These are phyloP conservation scores for Alloteropsis semialata DNA, from an alignment of 176 grass and related monocot genomes.

Conservation along the genomic window DNA sequence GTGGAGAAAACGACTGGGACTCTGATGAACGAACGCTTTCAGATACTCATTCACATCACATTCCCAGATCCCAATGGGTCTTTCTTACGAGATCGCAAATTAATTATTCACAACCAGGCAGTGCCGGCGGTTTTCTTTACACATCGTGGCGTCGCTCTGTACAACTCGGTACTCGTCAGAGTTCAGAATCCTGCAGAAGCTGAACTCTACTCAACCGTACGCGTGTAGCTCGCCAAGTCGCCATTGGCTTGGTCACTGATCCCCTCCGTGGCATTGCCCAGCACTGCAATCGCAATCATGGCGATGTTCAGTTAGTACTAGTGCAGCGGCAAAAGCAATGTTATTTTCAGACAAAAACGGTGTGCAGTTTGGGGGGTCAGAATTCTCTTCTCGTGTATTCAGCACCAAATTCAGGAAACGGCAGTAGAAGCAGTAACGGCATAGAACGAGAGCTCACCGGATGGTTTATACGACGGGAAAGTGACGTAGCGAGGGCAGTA, in stretches of 20 bases:
- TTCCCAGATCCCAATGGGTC: not conserved
- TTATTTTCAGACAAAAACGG: not conserved
- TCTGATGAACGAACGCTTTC: no score
- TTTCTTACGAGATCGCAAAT: not conserved
- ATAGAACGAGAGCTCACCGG: constrained; percentile 7
- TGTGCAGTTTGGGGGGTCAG: no score
- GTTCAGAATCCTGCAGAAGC: not conserved
- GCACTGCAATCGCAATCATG: constrained; percentile 19
- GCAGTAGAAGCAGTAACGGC: not conserved
- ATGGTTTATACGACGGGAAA: constrained; percentile 42
- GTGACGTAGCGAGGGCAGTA: constrained; percentile 45
- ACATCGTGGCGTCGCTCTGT: not conserved
- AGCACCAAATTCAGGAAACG: not conserved
- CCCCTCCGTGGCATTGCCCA: constrained; percentile 5
- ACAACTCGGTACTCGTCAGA: not conserved
- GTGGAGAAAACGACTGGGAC: not conserved
- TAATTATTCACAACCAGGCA: not conserved
- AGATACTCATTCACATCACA: not conserved
- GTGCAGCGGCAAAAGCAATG: not conserved
- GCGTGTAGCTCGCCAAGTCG: not conserved
- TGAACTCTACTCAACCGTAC: not conserved
- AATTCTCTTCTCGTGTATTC: no score
- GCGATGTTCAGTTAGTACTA: not conserved
- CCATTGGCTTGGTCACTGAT: not conserved
- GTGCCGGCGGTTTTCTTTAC: not conserved